phyloP scores from a whole-genome alignment of 2,329 filamentous ascomycete genomes.

The Penicillium decumbens region DNA sequence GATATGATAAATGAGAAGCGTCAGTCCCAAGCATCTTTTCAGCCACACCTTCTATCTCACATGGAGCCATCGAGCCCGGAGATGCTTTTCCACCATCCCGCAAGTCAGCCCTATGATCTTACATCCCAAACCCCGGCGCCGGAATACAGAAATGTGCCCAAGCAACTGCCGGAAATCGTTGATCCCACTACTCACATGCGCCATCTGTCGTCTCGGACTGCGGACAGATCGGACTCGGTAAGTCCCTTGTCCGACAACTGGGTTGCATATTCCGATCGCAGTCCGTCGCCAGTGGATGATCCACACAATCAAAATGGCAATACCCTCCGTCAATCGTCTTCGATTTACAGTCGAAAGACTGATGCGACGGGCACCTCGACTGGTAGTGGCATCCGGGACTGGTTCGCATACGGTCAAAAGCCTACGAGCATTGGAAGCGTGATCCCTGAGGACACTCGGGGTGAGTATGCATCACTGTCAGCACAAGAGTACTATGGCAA shows the following conservation, averaged over 20 bases:
- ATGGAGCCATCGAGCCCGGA: constrained; percentile 32
- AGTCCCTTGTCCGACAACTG: constrained; percentile 42
- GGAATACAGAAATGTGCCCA: constrained; percentile 24
- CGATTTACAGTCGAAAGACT: constrained; percentile 31
- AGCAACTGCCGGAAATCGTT: constrained; percentile 31
- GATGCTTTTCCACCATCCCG: constrained; percentile 27
- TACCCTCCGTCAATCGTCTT: constrained; percentile 30
- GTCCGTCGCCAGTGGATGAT: constrained; percentile 28
- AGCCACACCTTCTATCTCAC: constrained; percentile 30
- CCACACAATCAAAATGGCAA: constrained; percentile 18
- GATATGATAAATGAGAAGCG: constrained; percentile 44
- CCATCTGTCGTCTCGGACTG: constrained; percentile 27
- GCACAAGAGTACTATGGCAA: constrained; percentile 33
- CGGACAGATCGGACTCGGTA: constrained; percentile 30
- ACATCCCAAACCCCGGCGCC: constrained; percentile 26
- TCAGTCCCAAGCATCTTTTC: constrained; percentile 49
- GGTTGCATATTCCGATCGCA: constrained; percentile 37
- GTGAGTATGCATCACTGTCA: constrained; percentile 37
- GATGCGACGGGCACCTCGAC: constrained; percentile 24
- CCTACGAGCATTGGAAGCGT: constrained; percentile 28
- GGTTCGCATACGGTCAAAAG: constrained; percentile 31
- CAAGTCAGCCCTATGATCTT: constrained; percentile 28
- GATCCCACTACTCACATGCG: constrained; percentile 29
- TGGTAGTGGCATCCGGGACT: constrained; percentile 31
- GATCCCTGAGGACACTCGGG: constrained; percentile 33